These are phyloP conservation scores for Arthrobotrys conoides DNA, from an alignment of 2,329 filamentous ascomycete species.

Conservation along the genomic window DNA sequence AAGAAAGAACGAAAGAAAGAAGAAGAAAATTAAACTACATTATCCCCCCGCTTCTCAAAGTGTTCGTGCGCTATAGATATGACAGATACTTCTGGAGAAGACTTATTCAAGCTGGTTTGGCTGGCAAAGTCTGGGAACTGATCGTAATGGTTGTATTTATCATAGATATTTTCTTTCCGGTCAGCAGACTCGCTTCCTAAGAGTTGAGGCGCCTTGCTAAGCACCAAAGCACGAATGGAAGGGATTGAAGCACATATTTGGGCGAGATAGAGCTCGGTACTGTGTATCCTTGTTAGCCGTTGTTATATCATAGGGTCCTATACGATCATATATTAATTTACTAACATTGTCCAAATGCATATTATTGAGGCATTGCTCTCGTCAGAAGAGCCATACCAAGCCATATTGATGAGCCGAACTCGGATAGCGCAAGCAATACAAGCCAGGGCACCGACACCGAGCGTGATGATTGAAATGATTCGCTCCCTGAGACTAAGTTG, in stretches of 20 bases:
- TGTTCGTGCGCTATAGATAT: constrained; percentile 14
- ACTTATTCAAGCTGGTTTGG: constrained; percentile 29
- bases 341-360: constrained; percentile 49
- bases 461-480: constrained; percentile 40
- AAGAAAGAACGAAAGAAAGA: no score
- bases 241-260: constrained; percentile 47
- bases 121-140: constrained; percentile 38
- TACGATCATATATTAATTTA: neutral
- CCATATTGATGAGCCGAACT: constrained; percentile 39
- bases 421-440: constrained; percentile 47
- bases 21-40: constrained; percentile 10
- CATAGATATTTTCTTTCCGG: constrained; percentile 15
- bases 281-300: constrained; percentile 2
- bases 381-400: constrained; percentile 31
- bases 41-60: constrained; percentile 18
- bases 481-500: constrained; percentile 41
- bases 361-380: constrained; percentile 43
- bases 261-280: constrained; percentile 37
- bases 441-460: constrained; percentile 41
- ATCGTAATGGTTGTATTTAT: constrained; percentile 41
- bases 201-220: constrained; percentile 30
- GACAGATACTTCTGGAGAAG: constrained; percentile 29
- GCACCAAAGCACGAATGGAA: constrained; percentile 36
- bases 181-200: constrained; percentile 27
- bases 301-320: neutral